Evolutionary conservation across 805 yeast genomes (phyloP).

Genomic region (Hanseniaspora osmophila): DNA sequence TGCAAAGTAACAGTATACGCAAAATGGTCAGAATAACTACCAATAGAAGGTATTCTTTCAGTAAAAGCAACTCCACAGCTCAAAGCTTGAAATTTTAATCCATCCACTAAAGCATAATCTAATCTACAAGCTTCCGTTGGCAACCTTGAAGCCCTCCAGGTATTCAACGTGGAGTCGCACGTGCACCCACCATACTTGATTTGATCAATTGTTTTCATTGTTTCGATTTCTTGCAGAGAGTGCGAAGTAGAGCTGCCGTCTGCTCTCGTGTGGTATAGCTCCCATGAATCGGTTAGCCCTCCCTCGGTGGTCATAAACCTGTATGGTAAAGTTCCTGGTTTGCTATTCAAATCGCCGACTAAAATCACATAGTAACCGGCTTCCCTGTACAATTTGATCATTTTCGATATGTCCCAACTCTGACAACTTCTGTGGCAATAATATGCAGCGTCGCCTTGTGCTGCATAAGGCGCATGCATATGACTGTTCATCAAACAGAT

Average conservation of each 20-base stretch:
- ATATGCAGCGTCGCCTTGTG: constrained; percentile 76
- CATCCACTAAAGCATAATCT: constrained; percentile 77
- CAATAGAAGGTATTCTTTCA: constrained; percentile 48
- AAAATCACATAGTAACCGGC: constrained; percentile 79
- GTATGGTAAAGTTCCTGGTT: constrained; percentile 77
- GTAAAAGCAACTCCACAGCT: constrained; percentile 65
- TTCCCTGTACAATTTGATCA: constrained; percentile 43
- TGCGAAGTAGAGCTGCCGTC: neutral
- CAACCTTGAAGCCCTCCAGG: constrained; percentile 52
- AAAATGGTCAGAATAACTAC: constrained; percentile 87
- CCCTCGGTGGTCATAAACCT: constrained; percentile 57
- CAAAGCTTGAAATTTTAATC: constrained; percentile 34
- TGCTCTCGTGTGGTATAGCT: constrained; percentile 36
- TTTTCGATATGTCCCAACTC: constrained; percentile 83
- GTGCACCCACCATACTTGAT: constrained; percentile 68
- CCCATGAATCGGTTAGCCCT: constrained; percentile 73
- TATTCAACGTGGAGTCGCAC: constrained; percentile 75
- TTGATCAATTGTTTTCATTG: constrained; percentile 45
- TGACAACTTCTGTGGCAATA: constrained; percentile 83
- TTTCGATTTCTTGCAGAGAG: constrained; percentile 25
- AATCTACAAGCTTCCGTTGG: constrained; percentile 69
- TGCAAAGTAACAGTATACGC: constrained; percentile 45
- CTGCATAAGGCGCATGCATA: constrained; percentile 92
- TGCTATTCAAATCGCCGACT: constrained; percentile 86
- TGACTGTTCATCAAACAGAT: constrained; percentile 81